Conservation (phyloP, 345 rosid species). For the Crucihimalaya himalaica region DNA sequence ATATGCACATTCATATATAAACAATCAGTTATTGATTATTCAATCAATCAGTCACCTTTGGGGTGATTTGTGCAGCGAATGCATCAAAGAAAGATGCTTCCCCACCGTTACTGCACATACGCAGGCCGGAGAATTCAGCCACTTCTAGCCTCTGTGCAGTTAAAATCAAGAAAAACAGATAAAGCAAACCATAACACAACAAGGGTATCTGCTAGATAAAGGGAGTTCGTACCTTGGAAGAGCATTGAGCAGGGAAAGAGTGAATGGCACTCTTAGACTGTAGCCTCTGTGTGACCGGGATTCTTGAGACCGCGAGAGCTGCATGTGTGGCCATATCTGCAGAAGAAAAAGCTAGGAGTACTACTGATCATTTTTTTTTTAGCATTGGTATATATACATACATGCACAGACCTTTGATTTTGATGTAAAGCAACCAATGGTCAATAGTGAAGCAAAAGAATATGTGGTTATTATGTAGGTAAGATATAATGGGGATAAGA, state of each 20-base stretch:
- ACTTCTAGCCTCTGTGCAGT: slow-evolving; percentile 66
- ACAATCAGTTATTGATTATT: neutral
- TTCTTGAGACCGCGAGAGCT: slow-evolving; percentile 84
- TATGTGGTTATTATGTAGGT: slow-evolving; percentile 56
- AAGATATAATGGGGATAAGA: slow-evolving; percentile 57
- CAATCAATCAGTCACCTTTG: slow-evolving; percentile 52
- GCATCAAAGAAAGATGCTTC: slow-evolving; percentile 74
- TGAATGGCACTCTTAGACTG: slow-evolving; percentile 53
- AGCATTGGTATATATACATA: slow-evolving; percentile 29
- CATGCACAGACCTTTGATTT: slow-evolving; percentile 20
- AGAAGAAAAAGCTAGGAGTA: slow-evolving; percentile 32
- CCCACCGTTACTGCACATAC: slow-evolving; percentile 48
- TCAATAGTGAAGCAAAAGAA: slow-evolving; percentile 43
- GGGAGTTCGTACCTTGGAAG: slow-evolving; percentile 54
- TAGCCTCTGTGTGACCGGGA: slow-evolving; percentile 62
- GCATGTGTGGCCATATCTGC: slow-evolving; percentile 87
- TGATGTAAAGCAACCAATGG: slow-evolving; percentile 42
- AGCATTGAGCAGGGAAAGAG: slow-evolving; percentile 77
- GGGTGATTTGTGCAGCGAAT: slow-evolving; percentile 69
- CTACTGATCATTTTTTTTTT: slow-evolving; percentile 10
- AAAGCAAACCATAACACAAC: slow-evolving; percentile 2
- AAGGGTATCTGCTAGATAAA: neutral
- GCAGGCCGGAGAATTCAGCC: slow-evolving; percentile 77
- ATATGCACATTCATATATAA: neutral
- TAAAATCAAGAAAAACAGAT: neutral